Evolutionary conservation across 192 early-diverging fungal species (phyloP).

Genomic region (Mortierella alpina): DNA sequence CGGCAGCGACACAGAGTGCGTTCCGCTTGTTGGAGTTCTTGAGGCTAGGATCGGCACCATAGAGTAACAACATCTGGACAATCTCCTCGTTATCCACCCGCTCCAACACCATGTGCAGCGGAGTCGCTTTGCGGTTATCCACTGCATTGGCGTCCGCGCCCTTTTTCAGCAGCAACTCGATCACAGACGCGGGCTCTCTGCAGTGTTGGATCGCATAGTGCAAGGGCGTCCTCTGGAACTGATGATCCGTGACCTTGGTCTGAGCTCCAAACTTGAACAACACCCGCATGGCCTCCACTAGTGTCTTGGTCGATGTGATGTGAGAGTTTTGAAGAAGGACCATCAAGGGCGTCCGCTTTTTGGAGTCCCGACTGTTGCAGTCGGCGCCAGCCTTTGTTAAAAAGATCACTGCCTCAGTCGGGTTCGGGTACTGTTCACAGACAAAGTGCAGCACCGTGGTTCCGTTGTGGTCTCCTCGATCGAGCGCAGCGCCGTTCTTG

Average conservation of each 20-base stretch:
- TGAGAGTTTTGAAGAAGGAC: slow-evolving; percentile 28
- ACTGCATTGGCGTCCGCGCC: slow-evolving; percentile 46
- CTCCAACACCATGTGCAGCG: slow-evolving; percentile 52
- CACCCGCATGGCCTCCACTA: slow-evolving; percentile 42
- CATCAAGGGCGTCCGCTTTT: slow-evolving; percentile 54
- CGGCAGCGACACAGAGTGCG: slow-evolving; percentile 41
- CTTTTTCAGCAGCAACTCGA: slow-evolving; percentile 50
- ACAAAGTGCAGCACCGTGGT: slow-evolving; percentile 44
- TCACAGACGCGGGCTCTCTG: slow-evolving; percentile 38
- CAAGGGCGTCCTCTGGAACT: slow-evolving; percentile 33
- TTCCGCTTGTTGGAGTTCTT: slow-evolving; percentile 49
- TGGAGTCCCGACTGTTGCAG: slow-evolving; percentile 39
- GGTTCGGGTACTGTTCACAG: slow-evolving; percentile 46
- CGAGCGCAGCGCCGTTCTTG: slow-evolving; percentile 27
- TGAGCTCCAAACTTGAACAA: slow-evolving; percentile 49
- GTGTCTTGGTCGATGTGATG: slow-evolving; percentile 37
- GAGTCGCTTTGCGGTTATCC: slow-evolving; percentile 28
- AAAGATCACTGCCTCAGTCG: slow-evolving; percentile 33
- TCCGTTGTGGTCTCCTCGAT: slow-evolving; percentile 38
- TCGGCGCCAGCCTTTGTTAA: slow-evolving; percentile 48
- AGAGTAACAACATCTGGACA: slow-evolving; percentile 47
- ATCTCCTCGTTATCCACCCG: slow-evolving; percentile 50
- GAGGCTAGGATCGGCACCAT: slow-evolving; percentile 47
- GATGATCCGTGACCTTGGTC: slow-evolving; percentile 36
- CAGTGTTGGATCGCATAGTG: slow-evolving; percentile 46